phyloP scores from a whole-genome alignment of 2,329 filamentous ascomycete species.

The Beauveria sp. region DNA sequence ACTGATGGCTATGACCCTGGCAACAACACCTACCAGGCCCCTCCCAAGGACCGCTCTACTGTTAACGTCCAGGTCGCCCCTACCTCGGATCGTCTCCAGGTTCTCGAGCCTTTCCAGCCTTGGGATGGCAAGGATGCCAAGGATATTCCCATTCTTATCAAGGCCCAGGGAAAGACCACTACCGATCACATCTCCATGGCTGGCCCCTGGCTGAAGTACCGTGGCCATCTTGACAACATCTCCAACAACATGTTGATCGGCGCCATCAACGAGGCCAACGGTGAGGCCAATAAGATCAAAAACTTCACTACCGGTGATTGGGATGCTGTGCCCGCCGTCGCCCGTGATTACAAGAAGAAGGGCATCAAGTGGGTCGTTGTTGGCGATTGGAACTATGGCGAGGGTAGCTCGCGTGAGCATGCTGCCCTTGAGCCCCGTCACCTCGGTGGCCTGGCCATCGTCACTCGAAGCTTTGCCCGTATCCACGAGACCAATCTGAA shows the following conservation, averaged over 20 bases:
- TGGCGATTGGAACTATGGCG: slow-evolving; percentile 99
- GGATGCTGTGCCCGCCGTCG: slow-evolving; percentile 84
- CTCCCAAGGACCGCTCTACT: slow-evolving; percentile 66
- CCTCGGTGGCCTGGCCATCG: slow-evolving; percentile 93
- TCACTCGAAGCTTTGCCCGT: slow-evolving; percentile 91
- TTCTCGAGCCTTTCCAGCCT: slow-evolving; percentile 74
- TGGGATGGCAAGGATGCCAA: slow-evolving; percentile 90
- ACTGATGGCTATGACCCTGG: slow-evolving; percentile 79
- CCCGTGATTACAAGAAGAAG: slow-evolving; percentile 97
- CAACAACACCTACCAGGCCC: slow-evolving; percentile 91
- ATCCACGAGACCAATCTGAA: slow-evolving; percentile 99
- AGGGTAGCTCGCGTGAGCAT: slow-evolving; percentile 96
- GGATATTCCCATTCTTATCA: slow-evolving; percentile 88
- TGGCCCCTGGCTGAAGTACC: slow-evolving; percentile 96
- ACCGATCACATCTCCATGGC: slow-evolving; percentile 98
- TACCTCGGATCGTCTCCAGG: slow-evolving; percentile 85
- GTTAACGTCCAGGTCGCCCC: slow-evolving; percentile 80
- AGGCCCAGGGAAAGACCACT: slow-evolving; percentile 92
- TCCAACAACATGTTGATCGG: slow-evolving; percentile 99
- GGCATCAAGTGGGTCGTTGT: slow-evolving; percentile 95
- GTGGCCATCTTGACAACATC: slow-evolving; percentile 98
- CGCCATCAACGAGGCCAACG: slow-evolving; percentile 92
- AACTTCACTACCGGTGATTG: slow-evolving; percentile 80
- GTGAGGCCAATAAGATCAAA: slow-evolving; percentile 94
- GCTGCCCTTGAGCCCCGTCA: slow-evolving; percentile 96